Conservation (phyloP, 2,329 filamentous ascomycete genomes). For the Juglanconis sp. region DNA sequence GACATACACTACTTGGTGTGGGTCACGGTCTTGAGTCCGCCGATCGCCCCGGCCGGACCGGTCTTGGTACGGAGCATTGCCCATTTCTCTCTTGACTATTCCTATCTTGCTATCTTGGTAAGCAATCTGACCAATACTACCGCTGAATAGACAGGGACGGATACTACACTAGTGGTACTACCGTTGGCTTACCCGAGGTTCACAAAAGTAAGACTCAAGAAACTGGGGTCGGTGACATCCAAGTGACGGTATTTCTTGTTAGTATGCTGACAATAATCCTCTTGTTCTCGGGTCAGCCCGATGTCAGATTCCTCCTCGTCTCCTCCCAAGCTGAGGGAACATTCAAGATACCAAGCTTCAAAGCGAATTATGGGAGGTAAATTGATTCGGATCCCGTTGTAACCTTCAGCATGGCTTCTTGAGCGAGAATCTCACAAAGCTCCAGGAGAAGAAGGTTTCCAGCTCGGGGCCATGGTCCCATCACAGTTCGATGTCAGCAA, state of each 20-base stretch:
- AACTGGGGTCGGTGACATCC: constrained; percentile 53
- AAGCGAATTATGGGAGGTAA: constrained; percentile 33
- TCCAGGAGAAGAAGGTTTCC: constrained; percentile 46
- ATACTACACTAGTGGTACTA: constrained; percentile 40
- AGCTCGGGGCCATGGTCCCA: constrained; percentile 62
- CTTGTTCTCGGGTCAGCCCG: constrained; percentile 39
- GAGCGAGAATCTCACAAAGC: constrained; percentile 53
- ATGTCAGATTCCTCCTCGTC: constrained; percentile 61
- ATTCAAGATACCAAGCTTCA: constrained; percentile 44
- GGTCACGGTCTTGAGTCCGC: constrained; percentile 37
- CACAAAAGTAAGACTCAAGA: constrained; percentile 50
- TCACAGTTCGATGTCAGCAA: constrained; percentile 66
- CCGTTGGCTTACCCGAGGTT: constrained; percentile 43
- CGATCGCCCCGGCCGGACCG: constrained; percentile 52
- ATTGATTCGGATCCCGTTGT: constrained; percentile 63
- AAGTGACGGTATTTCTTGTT: constrained; percentile 48
- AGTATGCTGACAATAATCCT: not conserved
- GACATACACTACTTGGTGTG: constrained; percentile 48
- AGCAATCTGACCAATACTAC: constrained; percentile 59
- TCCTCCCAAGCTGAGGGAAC: constrained; percentile 63
- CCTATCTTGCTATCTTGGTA: constrained; percentile 24
- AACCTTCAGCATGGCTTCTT: constrained; percentile 53
- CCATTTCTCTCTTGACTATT: constrained; percentile 29
- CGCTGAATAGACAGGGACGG: constrained; percentile 49
- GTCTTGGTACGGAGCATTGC: constrained; percentile 63